Base-by-base conservation (phyloP, 2,329 filamentous ascomycete species). In the Diaporthe longicolla region DNA sequence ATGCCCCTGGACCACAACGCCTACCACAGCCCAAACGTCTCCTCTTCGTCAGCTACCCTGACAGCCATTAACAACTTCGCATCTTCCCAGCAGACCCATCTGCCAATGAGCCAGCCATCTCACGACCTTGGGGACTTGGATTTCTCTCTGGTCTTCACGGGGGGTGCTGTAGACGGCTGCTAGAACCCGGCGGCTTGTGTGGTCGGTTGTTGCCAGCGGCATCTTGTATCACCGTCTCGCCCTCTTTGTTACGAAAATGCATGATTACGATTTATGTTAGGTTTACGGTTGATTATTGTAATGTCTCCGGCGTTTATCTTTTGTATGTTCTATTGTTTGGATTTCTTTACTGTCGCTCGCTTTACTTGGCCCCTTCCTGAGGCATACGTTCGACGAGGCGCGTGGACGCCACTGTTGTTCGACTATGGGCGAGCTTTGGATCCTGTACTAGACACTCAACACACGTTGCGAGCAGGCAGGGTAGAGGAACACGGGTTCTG, bases 11-110 rank as follows among this genome's bases (percentile, higher is more conserved):
- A 77, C 37, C 70, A 61, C 52, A 76, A 77, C 35, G 74, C 73
- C 26, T 79, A 78, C 73, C 77, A 76, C 17, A 79, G 78, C 37
- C 78, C 79, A 0, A 74, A 76, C 19, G 70, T 75, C 35, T 78
- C 58, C 0, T 80, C 79, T 1, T 78, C 79, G 9, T 76, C 76
- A 4, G 76, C 77, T 6, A 80, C 79, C 21, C 70, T 80, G 66
- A 80, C 78, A 8, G 77, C 77, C 7, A 66, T 66, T 58, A 76
- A 69, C 24, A 61, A 76, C 19, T 79, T 76, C 54, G 48, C 24
- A 26, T 52, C 65, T 9, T 45, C 35, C 24, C 74, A 74, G n/a
- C 63, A 43, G 3, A 52, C 59, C n/a, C 35, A 52, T 24, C 29
- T 70, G 45, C 11, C 52, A 15, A 52, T 73, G 17, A 32, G 8